Percentiles rank a stretch among this genome's conserved stretches.
These are phyloP conservation scores for Rutstroemia sp. DNA, from an alignment of 2,329 filamentous ascomycete species.

Conservation along the genomic window DNA sequence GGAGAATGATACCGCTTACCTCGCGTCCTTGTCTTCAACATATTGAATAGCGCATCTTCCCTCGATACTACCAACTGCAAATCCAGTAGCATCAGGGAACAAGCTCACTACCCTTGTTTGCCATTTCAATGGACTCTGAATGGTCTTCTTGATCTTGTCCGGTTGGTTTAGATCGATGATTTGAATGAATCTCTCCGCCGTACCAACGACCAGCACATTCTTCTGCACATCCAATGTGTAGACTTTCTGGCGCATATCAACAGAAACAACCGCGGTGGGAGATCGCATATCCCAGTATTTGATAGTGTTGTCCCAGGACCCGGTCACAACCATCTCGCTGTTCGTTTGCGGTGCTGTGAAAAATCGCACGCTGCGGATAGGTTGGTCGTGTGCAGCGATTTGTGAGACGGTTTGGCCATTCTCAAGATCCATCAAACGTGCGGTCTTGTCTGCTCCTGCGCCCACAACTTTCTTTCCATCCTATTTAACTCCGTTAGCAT, in stretches of 20 bases:
- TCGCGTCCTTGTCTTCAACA: constrained; percentile 88
- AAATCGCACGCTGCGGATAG: constrained; percentile 72
- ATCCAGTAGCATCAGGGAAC: constrained; percentile 85
- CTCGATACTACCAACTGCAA: constrained; percentile 93
- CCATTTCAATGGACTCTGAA: constrained; percentile 96
- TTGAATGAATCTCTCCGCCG: constrained; percentile 93
- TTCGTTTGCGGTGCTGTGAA: constrained; percentile 58
- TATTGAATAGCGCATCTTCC: constrained; percentile 97
- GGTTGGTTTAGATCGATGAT: constrained; percentile 87
- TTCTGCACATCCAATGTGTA: constrained; percentile 91
- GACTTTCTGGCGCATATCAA: constrained; percentile 67
- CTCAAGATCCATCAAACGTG: constrained; percentile 78
- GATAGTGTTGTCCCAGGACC: constrained; percentile 85
- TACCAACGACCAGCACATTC: constrained; percentile 83
- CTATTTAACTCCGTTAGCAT: constrained; percentile 37
- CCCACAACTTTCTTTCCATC: constrained; percentile 86
- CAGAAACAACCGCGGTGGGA: constrained; percentile 54
- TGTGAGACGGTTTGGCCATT: constrained; percentile 55
- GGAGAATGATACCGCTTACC: constrained; percentile 36
- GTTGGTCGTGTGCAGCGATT: constrained; percentile 77
- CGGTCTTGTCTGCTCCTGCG: constrained; percentile 83
- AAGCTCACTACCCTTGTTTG: constrained; percentile 94
- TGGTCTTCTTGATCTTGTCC: constrained; percentile 87
- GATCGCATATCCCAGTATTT: constrained; percentile 81
- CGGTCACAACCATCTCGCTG: constrained; percentile 79